Base-by-base conservation (phyloP, 805 yeast genomes). In the Sugiyamaella chiloensis region DNA sequence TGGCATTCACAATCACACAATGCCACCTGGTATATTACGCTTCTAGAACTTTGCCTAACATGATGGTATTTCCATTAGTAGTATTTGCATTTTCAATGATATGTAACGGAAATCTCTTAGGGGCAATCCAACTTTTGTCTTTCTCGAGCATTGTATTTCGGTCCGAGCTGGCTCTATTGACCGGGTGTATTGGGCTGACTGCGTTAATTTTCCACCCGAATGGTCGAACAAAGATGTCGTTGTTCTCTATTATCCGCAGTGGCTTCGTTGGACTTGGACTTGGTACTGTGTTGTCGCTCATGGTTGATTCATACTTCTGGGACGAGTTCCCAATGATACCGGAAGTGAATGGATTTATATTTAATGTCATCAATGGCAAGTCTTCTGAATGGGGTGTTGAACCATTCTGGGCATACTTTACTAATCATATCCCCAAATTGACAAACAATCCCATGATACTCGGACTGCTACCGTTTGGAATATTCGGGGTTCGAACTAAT, bases 1-100 rank as follows among this genome's bases (percentile, higher is more conserved):
- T 76, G 19, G 48, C 84, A 2, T 72, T 89, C 48, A 71, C 74
- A 32, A 65, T 77, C 47, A 64, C 85, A 6, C 93, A 89, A 62
- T 91, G 90, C 68, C 97, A 91, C 62, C 52, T 87, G 16, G 66
- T 83, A 51, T 91, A 72, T 68, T 91, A 91, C 62, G 72, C 86
- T n/a, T 75, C 96, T 2, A 73, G 97, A 55, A 80, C 95, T 0
- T 70, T 91, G 49, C 96, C 97, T n/a, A 91, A 91, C 65, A 68
- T 90, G 48, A 61, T 78, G 12, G 89, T 85, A 2, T 68, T 91
- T 46, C 96, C 97, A 2, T 59, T 87, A 30, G 82, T 83, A 3
- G 76, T 78, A 47, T 57, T 67, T 40, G 84, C 85, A 0, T 54
- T 84, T 36, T 70, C 79, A 3, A 71, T 70, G 58, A 56, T 80